These are phyloP conservation scores for Conringia planisiliqua DNA, from an alignment of 345 rosid genomes.

Conservation along the genomic window DNA sequence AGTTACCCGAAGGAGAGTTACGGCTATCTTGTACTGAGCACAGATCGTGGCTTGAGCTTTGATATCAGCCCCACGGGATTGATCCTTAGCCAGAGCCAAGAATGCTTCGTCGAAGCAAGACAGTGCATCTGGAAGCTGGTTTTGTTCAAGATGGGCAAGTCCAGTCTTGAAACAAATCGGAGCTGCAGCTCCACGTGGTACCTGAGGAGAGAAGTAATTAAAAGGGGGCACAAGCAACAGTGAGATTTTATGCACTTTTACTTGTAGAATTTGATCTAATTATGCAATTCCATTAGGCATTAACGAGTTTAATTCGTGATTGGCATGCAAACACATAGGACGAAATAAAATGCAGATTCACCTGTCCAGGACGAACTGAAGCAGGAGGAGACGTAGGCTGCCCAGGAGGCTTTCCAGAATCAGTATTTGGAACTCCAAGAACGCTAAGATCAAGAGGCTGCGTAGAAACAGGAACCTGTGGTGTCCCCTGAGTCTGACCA, in stretches of 20 bases:
- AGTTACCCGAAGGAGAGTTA: slow-evolving; percentile 79
- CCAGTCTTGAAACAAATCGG: slow-evolving; percentile 90
- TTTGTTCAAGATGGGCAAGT: slow-evolving; percentile 95
- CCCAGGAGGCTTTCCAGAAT: slow-evolving; percentile 60
- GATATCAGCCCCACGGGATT: slow-evolving; percentile 92
- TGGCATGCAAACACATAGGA: not conserved
- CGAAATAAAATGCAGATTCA: slow-evolving; percentile 18
- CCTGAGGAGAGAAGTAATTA: slow-evolving; percentile 38
- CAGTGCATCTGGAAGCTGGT: slow-evolving; percentile 95
- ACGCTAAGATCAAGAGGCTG: slow-evolving; percentile 94
- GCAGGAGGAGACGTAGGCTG: slow-evolving; percentile 58
- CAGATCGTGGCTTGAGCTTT: slow-evolving; percentile 97
- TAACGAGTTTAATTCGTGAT: not conserved
- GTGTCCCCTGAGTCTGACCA: slow-evolving; percentile 38
- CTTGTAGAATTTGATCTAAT: not conserved
- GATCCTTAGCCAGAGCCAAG: slow-evolving; percentile 93
- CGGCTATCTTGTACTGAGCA: slow-evolving; percentile 97
- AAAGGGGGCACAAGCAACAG: not conserved
- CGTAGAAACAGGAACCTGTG: slow-evolving; percentile 48
- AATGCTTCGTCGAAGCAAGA: slow-evolving; percentile 97
- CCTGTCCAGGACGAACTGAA: slow-evolving; percentile 96
- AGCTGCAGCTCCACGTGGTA: slow-evolving; percentile 95
- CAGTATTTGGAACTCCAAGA: slow-evolving; percentile 73
- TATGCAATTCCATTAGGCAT: not conserved
- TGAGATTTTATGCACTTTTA: slow-evolving; percentile 4